phyloP scores from a whole-genome alignment of 331 rosid species.

The Rosa hybrid region DNA sequence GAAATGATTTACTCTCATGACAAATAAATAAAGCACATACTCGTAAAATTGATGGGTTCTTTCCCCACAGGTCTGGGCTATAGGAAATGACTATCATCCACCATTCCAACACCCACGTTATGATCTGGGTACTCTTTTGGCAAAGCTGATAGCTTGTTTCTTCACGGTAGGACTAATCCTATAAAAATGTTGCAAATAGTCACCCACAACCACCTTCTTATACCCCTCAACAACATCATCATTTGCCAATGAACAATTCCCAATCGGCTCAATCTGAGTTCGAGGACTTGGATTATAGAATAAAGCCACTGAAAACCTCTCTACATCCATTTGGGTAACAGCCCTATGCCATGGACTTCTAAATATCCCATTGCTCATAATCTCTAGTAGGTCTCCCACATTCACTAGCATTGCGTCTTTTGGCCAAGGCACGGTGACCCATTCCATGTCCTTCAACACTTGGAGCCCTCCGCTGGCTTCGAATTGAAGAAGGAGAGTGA shows the following conservation, averaged over 20 bases:
- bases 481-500: conserved; percentile 14
- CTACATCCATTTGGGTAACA: conserved; percentile 19
- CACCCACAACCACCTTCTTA: conserved; percentile 12
- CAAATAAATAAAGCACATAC: background rate
- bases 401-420: conserved; percentile 18
- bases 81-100: background rate
- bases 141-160: conserved; percentile 20
- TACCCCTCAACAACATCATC: background rate
- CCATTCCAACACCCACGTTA: background rate
- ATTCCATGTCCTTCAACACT: conserved; percentile 12
- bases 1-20: background rate
- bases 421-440: conserved; percentile 8
- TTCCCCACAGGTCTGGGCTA: conserved; percentile 1
- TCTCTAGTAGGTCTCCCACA: conserved; percentile 17
- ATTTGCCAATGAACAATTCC: background rate
- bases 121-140: background rate
- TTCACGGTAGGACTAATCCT: conserved; percentile 13
- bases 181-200: conserved; percentile 15
- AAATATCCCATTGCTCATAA: conserved; percentile 17
- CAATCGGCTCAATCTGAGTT: conserved; percentile 4
- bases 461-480: conserved; percentile 9
- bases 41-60: background rate
- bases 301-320: conserved; percentile 10
- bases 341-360: conserved; percentile 21
- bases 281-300: conserved; percentile 11